Base-by-base conservation (phyloP, 2,329 filamentous ascomycete species). In the Aspergillus pseudoterreus region DNA sequence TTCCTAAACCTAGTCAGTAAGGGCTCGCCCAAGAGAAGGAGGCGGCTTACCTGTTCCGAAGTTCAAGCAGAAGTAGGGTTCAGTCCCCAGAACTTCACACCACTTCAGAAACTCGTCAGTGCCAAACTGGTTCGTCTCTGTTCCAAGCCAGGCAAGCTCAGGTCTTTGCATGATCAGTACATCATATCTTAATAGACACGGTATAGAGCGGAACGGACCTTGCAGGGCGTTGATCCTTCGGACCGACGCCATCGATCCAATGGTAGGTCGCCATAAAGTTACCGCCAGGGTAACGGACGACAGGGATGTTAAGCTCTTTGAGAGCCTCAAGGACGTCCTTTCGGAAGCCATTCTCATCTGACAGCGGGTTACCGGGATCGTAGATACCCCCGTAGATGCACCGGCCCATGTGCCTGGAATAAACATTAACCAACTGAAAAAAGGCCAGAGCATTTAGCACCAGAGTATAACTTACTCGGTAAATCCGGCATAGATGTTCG, bases 311-410 rank as follows among this genome's bases (percentile, higher is more conserved):
- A 49, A 94, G 79, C 59, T 91, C 87, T 64, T 83, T 81, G 56
- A 94, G 76, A 5, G 87, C 85, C 39, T 82, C 79, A 21, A 94
- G 81, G 39, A 94, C 89, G 71, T 94, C 89, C 58, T 80, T 88
- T 36, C 89, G 85, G 73, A 90, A 92, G 39, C 88, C 88, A 57
- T 88, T 77, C 49, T 82, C 77, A 60, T 92, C 87, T 2, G 87
- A 85, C n/a, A 91, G 78, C 3, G 83, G 73, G 67, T 85, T 91
- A 32, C 79, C 81, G 1, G 88, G 88, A 60, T 92, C 88, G 71
- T 91, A 92, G 66, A 94, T 87, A 57, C 90, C 89, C 57, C 88
- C 88, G 68, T 94, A 92, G 65, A 94, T 91, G 75, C 89, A 94
- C 55, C 89, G 83, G 62, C 89, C 89, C 88, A 94, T 94, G 71